Conservation (phyloP, 129 eudicot genomes). For the Arctium lappa region DNA sequence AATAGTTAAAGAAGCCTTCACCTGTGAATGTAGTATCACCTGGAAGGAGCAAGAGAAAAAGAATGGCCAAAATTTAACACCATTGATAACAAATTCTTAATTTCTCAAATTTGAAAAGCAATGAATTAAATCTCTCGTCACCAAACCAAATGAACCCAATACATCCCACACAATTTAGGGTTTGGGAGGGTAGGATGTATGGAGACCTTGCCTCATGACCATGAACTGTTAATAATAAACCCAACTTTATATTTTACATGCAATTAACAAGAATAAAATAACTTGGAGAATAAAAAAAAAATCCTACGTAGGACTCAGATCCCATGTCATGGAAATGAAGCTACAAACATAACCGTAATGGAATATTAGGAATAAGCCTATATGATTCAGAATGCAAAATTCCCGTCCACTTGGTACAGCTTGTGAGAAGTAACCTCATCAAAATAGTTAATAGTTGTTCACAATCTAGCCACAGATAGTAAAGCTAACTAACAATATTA, state of each 20-base stretch:
- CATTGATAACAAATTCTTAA: neutral
- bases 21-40: conserved; percentile 92
- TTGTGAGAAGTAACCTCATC: neutral
- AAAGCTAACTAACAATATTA: too few species aligned
- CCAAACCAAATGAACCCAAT: neutral
- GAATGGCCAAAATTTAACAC: neutral
- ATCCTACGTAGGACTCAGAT: too few species aligned
- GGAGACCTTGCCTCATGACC: neutral
- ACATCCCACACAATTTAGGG: neutral
- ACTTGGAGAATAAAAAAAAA: neutral
- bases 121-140: neutral
- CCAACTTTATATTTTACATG: neutral
- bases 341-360: neutral
- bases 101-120: neutral
- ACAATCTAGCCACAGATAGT: neutral
- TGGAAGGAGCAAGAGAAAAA: conserved; percentile 11
- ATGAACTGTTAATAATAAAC: neutral
- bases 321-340: too few species aligned
- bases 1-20: conserved; percentile 79
- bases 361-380: neutral
- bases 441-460: neutral
- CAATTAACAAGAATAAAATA: neutral
- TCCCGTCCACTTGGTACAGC: neutral
- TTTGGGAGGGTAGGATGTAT: neutral
- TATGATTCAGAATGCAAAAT: neutral